Evolutionary conservation across 2,329 filamentous ascomycete genomes (phyloP).

Genomic region (Eutypa lata): DNA sequence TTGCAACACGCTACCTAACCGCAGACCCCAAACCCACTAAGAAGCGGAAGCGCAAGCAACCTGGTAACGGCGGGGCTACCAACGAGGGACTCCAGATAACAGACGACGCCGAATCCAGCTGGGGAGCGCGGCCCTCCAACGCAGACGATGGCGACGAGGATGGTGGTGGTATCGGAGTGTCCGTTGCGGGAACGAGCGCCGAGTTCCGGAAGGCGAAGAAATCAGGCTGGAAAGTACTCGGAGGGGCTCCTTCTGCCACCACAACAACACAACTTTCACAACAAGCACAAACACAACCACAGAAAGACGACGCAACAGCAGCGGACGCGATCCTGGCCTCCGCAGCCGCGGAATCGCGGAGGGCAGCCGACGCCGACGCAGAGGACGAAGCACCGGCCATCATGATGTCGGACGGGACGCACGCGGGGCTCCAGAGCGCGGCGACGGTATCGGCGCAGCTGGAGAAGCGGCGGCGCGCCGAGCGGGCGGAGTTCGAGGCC

Average conservation of each 20-base stretch:
- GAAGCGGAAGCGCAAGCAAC: slow-evolving; percentile 62
- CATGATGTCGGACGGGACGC: slow-evolving; percentile 85
- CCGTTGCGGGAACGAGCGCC: slow-evolving; percentile 48
- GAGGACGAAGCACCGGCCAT: slow-evolving; percentile 35
- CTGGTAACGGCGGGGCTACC: slow-evolving; percentile 29
- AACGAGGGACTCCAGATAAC: slow-evolving; percentile 59
- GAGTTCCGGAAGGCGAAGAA: slow-evolving; percentile 75
- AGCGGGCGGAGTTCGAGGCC: slow-evolving; percentile 22
- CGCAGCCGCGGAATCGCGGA: slow-evolving; percentile 54
- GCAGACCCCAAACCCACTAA: slow-evolving; percentile 56
- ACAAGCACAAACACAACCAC: slow-evolving; percentile 29
- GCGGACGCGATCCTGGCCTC: slow-evolving; percentile 77
- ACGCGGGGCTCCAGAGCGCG: slow-evolving; percentile 83
- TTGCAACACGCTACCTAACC: slow-evolving; percentile 85
- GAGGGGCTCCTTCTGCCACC: slow-evolving; percentile 33
- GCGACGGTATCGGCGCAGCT: slow-evolving; percentile 71
- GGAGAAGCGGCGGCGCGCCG: slow-evolving; percentile 56
- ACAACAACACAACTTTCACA: slow-evolving; percentile 20
- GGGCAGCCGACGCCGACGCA: slow-evolving; percentile 49
- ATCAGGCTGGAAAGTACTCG: slow-evolving; percentile 75
- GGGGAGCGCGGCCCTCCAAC: slow-evolving; percentile 45
- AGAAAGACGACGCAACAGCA: not conserved
- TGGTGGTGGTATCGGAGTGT: slow-evolving; percentile 50
- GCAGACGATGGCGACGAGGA: slow-evolving; percentile 50
- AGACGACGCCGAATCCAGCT: slow-evolving; percentile 59